A percentile compares a stretch with the other conserved stretches of the same genome.
These are phyloP conservation scores for Canna indica DNA, from an alignment of 176 grass and related monocot genomes.

Conservation along the genomic window DNA sequence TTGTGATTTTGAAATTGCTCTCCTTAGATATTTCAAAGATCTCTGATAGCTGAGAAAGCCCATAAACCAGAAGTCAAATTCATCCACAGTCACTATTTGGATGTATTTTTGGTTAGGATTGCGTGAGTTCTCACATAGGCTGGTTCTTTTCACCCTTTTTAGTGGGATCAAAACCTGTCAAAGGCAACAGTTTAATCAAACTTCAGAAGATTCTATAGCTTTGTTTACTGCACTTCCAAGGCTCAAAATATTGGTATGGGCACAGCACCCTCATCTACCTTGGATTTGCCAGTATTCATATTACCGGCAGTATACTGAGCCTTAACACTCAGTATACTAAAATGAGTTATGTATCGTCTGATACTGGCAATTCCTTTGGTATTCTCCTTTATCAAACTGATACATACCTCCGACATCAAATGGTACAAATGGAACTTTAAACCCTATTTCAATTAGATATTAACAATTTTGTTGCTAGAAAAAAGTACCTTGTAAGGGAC, in stretches of 20 bases:
- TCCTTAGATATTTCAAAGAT: conserved; percentile 7
- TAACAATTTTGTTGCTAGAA: neutral
- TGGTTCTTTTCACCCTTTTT: neutral
- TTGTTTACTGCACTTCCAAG: too few relatives aligned
- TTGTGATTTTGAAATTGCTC: conserved; percentile 2
- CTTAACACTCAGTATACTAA: too few relatives aligned
- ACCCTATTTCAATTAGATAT: neutral
- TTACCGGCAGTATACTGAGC: too few relatives aligned
- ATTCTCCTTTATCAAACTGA: too few relatives aligned
- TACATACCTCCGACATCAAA: too few relatives aligned
- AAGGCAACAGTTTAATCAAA: neutral
- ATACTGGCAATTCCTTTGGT: too few relatives aligned
- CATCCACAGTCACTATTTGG: conserved; percentile 14
- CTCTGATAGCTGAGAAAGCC: conserved; percentile 8
- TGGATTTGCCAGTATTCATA: too few relatives aligned
- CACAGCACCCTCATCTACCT: too few relatives aligned
- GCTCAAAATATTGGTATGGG: too few relatives aligned
- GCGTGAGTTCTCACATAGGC: neutral
- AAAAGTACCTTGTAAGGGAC: conserved; percentile 21
- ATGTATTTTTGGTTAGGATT: conserved; percentile 15
- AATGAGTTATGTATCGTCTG: too few relatives aligned
- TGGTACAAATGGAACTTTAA: neutral
- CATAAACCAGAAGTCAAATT: conserved; percentile 20
- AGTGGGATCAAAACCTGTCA: conserved; percentile 10
- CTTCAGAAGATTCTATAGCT: neutral